Base-by-base conservation (phyloP, 1,139 yeast genomes). In the Suhomyces bokatorum region DNA sequence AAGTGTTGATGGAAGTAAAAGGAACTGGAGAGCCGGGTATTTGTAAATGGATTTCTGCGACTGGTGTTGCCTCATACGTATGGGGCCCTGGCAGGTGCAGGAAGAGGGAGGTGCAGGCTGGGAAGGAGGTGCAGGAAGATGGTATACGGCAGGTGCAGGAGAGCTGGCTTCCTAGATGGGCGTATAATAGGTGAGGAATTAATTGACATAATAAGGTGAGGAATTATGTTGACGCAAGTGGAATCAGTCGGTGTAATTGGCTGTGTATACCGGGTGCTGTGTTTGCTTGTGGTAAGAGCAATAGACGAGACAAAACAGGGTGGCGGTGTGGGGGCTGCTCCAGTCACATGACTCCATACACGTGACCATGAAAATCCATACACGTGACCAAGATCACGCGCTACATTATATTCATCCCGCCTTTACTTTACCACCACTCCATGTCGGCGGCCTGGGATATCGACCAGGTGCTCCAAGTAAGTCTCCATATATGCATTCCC, bases 401-500 rank as follows among this genome's bases (percentile, higher is more conserved):
- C n/a, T n/a, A n/a, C n/a, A n/a, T n/a, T n/a, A n/a, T n/a, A n/a
- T n/a, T n/a, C n/a, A n/a, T n/a, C n/a, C 17, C 10, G 12, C 13
- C 12, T 7, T 6, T 8, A 2, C 6, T 6, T 7, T 20, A 20
- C 24, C 24, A 26, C 29, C n/a, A 12, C 29, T 22, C 27, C 30
- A 52, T 52, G 53, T 36, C 49, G 30, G 14, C 35, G 35, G 40
- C 38, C 22, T 53, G 55, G 57, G 45, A 43, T 11, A 37, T 52
- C 12, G 46, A 47, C 9, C 49, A 50, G 36, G 52, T 54, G 12
- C 46, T 53, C 9, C 32, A 27, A 20, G 52, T 48, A 44, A 15
- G 52, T 46, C n/a, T 4, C 16, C 8, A 10, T 2, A 4, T 20
- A 9, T 11, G 6, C n/a, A 4, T 31, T 15, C 24, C 11, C 6